These are phyloP conservation scores for Guillardia theta DNA, from an alignment of 78 protist species.

Conservation along the genomic window DNA sequence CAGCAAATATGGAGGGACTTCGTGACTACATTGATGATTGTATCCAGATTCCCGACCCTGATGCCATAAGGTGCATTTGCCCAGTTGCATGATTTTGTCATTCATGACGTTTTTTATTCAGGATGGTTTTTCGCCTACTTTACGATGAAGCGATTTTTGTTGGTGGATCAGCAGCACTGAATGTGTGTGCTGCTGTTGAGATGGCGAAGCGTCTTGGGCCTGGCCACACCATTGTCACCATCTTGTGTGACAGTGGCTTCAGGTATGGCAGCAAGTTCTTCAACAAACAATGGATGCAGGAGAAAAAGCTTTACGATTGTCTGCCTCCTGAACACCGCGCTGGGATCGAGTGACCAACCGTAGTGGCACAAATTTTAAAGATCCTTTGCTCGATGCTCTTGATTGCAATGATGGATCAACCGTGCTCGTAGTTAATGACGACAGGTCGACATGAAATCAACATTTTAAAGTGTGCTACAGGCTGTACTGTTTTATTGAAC, in stretches of 20 bases:
- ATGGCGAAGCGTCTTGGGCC: not conserved
- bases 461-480: too few relatives aligned
- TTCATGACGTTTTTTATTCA: not conserved
- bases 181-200: not conserved
- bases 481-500: too few relatives aligned
- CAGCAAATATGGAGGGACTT: not conserved
- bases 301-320: not conserved
- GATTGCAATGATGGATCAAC: too few relatives aligned
- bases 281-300: conserved; percentile 1
- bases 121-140: not conserved
- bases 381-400: too few relatives aligned
- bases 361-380: too few relatives aligned
- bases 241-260: not conserved
- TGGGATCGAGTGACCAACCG: not conserved
- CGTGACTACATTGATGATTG: not conserved
- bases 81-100: not conserved
- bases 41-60: not conserved
- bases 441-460: too few relatives aligned
- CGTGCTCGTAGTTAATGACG: too few relatives aligned
- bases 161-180: not conserved
- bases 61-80: not conserved
- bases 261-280: conserved; percentile 4
- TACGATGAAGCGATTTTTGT: not conserved
- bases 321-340: not conserved
- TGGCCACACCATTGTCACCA: not conserved